Evolutionary conservation across 352 stramenopile genomes (phyloP), one percentile per base, ranked within the genome.

Genomic region (Phytopythium cucurbitacearum): DNA sequence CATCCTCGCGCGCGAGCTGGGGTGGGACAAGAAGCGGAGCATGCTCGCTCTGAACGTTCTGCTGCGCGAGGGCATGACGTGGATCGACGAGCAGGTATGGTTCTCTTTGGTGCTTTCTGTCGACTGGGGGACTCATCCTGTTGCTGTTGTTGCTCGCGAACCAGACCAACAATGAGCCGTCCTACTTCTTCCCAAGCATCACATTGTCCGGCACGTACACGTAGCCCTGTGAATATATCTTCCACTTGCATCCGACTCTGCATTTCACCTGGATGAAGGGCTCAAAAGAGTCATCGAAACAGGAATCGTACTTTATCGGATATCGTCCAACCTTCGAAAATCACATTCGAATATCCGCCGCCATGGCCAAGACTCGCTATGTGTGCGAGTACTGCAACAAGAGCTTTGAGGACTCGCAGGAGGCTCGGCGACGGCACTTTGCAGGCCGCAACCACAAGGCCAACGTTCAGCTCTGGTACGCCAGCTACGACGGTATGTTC

Each of bases 41-140:
- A 93, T 96, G 60, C 69, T 97, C 33, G 91, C 88, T 13, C 69
- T 99, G 5, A 87, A 96, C 55, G 64, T 97, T 37, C 75, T 99
- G 37, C 62, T 98, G 13, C 71, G 84, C 32, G 89, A 98, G 67
- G 94, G 95, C 46, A 98, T 99, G 91, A 96, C 89, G 35, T 99
- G 96, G 96, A 60, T 99, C 33, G 96, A 99, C 67, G 79, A 95
- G 35, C 76, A 97, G 78, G 80, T 94, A 33, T 16, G 48, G 32
- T 2, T 33, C n/a, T 12, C 28, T 7, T 35, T 37, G 9, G 12
- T 37, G 40, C 4, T 8, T 40, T 12, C 5, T 44, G 8, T 7
- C 28, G 51, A n/a, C 7, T 32, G 16, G 33, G 15, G n/a, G 16
- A 46, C 35, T 64, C 15, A 62, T 44, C 34, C 21, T 51, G 39